These are phyloP conservation scores for Plasmodium knowlesi DNA, from an alignment of 169 alveolate species.

Conservation along the genomic window DNA sequence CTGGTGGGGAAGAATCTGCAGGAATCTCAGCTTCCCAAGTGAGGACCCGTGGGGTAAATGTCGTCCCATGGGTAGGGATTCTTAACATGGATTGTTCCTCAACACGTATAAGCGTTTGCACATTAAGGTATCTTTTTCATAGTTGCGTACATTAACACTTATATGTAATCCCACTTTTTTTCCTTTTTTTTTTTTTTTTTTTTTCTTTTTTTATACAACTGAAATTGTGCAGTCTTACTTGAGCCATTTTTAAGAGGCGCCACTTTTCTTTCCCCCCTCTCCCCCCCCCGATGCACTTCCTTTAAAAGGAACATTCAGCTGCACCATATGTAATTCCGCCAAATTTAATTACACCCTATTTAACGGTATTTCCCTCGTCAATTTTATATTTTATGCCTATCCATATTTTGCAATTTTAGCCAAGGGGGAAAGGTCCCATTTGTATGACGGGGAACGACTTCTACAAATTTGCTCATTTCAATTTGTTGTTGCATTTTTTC, in stretches of 20 bases:
- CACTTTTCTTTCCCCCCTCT: background rate
- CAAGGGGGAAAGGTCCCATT: background rate
- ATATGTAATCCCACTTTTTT: background rate
- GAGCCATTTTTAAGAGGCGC: background rate
- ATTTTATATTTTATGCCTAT: background rate
- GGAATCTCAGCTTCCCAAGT: slow-evolving; percentile 50
- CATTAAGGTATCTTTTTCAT: background rate
- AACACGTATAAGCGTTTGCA: background rate
- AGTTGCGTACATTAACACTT: background rate
- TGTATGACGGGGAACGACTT: background rate
- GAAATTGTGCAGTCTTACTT: background rate
- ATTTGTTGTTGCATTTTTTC: background rate
- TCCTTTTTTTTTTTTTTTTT: background rate
- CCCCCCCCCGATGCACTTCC: background rate
- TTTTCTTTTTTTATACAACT: background rate
- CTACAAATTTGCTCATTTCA: background rate
- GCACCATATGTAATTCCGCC: background rate
- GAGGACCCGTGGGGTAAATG: background rate
- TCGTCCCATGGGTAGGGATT: background rate
- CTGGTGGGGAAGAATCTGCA: slow-evolving; percentile 70
- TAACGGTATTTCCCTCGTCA: background rate
- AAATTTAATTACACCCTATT: background rate
- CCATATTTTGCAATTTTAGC: background rate
- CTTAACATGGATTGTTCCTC: background rate
- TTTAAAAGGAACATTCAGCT: background rate